Evolutionary conservation across 306 rosid species (phyloP).

Genomic region (Ceratonia siliqua): DNA sequence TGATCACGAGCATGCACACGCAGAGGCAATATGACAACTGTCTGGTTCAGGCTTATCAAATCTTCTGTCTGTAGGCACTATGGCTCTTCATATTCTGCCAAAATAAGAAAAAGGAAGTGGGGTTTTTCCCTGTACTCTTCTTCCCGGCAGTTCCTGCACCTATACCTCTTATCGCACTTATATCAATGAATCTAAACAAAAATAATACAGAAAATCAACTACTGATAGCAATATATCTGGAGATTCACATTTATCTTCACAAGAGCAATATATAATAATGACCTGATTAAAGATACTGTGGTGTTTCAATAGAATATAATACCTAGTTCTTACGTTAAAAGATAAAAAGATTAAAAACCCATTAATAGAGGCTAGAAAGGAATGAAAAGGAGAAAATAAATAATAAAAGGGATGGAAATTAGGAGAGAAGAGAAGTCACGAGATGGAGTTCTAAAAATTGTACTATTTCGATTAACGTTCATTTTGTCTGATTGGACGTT

Average conservation of each 20-base stretch:
- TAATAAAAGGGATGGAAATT: background rate
- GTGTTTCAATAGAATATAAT: no score
- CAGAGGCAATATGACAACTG: conserved; percentile 14
- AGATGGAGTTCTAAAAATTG: conserved; percentile 66
- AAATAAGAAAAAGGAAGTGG: conserved; percentile 9
- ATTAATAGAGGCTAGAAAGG: no score
- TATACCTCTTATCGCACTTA: background rate
- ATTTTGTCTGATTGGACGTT: conserved; percentile 50
- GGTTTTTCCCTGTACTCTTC: background rate
- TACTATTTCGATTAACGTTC: conserved; percentile 50
- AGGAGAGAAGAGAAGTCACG: conserved; percentile 56
- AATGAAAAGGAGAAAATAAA: background rate
- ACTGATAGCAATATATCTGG: background rate
- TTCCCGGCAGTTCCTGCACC: background rate
- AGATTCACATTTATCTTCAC: background rate
- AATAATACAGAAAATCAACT: background rate
- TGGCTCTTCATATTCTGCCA: background rate
- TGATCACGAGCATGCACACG: conserved; percentile 31
- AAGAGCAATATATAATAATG: no score
- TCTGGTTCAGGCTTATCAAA: conserved; percentile 31
- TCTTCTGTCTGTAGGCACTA: background rate
- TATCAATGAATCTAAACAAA: background rate
- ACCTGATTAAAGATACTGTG: no score
- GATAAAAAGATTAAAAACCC: no score
- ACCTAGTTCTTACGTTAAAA: no score